These are phyloP conservation scores for Jamesozyma spencerorum DNA, from an alignment of 805 yeast species.

Conservation along the genomic window DNA sequence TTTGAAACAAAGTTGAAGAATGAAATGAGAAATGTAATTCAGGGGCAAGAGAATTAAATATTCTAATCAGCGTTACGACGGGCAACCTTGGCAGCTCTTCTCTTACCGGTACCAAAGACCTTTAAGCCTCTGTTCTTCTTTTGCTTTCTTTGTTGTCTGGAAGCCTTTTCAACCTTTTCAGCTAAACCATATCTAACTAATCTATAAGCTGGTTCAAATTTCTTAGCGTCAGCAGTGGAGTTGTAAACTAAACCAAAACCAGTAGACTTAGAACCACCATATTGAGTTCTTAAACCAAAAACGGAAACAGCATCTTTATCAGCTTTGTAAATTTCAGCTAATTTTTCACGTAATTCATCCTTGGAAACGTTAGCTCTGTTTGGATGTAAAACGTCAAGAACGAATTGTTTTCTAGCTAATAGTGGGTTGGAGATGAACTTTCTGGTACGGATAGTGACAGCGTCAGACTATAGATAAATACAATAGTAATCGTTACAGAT, in stretches of 20 bases:
- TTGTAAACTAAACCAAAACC: slow-evolving; percentile 99
- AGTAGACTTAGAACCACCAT: slow-evolving; percentile 99
- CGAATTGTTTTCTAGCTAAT: slow-evolving; percentile 98
- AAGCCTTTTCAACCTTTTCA: slow-evolving; percentile 89
- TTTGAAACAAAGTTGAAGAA: slow-evolving; percentile 1
- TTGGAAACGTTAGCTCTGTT: slow-evolving; percentile 98
- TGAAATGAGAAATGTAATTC: not conserved
- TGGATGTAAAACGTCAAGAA: slow-evolving; percentile 98
- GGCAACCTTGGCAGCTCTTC: slow-evolving; percentile 87
- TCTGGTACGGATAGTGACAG: slow-evolving; percentile 99
- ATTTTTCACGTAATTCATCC: slow-evolving; percentile 95
- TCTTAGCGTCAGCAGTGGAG: slow-evolving; percentile 95
- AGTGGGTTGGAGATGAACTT: slow-evolving; percentile 97
- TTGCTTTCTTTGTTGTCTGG: slow-evolving; percentile 99
- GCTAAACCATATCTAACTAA: slow-evolving; percentile 98
- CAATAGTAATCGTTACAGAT: not conserved
- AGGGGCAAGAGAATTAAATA: not conserved
- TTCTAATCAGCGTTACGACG: slow-evolving; percentile 76
- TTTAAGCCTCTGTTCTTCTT: slow-evolving; percentile 99
- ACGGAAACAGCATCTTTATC: slow-evolving; percentile 93
- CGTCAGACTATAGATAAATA: slow-evolving; percentile 67
- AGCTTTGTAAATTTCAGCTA: slow-evolving; percentile 81
- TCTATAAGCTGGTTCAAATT: slow-evolving; percentile 98
- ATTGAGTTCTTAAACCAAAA: slow-evolving; percentile 98
- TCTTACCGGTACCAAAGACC: slow-evolving; percentile 96